Evolutionary conservation across 441 rosid species (phyloP).

Genomic region (Populus hybrid): DNA sequence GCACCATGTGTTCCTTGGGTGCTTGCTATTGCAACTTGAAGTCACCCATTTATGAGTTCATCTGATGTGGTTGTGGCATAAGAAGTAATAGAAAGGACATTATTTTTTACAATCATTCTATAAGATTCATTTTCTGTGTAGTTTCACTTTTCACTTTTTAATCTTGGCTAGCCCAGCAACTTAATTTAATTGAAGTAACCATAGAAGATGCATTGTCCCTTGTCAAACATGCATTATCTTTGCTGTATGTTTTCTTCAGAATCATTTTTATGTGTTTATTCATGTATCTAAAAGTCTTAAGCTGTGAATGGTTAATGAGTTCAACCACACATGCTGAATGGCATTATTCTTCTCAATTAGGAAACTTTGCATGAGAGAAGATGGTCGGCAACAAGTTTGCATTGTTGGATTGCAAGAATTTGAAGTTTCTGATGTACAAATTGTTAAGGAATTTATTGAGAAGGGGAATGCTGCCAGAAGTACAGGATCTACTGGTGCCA

Average conservation of each 20-base stretch:
- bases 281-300: neutral
- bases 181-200: neutral
- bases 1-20: neutral
- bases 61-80: neutral
- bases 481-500: conserved; percentile 98
- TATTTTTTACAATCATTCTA: neutral
- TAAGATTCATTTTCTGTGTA: neutral
- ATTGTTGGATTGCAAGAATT: conserved; percentile 98
- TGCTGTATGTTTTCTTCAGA: neutral
- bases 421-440: conserved; percentile 89
- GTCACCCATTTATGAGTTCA: neutral
- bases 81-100: neutral
- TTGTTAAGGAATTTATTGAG: conserved; percentile 93
- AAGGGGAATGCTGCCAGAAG: conserved; percentile 94
- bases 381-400: conserved; percentile 99
- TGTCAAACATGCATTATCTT: neutral
- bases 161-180: neutral
- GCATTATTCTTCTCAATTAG: conserved; percentile 37
- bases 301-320: conserved; percentile 11
- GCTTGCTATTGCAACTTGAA: neutral
- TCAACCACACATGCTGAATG: conserved; percentile 21
- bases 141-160: neutral
- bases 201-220: neutral
- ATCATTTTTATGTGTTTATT: neutral
- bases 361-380: conserved; percentile 99